These are phyloP conservation scores for Didymella pinodella DNA, from an alignment of 2,329 filamentous ascomycete species.

Conservation along the genomic window DNA sequence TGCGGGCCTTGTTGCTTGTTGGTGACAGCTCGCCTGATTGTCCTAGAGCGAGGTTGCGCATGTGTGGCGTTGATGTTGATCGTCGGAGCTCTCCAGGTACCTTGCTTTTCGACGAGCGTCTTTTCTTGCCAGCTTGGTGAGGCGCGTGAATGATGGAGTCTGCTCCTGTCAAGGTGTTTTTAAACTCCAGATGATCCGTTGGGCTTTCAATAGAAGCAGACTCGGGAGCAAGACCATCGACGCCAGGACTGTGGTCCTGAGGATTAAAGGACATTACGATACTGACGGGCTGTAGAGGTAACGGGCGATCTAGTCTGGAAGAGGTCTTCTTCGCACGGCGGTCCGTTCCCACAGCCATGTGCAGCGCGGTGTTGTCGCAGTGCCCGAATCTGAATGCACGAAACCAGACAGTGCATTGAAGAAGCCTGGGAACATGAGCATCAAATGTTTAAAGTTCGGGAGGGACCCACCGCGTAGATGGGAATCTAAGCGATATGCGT, in stretches of 20 bases:
- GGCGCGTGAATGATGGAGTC: constrained; percentile 29
- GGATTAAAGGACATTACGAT: constrained; percentile 50
- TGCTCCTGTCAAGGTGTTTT: constrained; percentile 31
- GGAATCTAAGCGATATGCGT: constrained; percentile 36
- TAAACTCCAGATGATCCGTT: constrained; percentile 32
- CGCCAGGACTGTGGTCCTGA: constrained; percentile 38
- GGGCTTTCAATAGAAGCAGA: constrained; percentile 33
- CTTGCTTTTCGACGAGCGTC: constrained; percentile 52
- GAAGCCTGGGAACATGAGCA: constrained; percentile 40
- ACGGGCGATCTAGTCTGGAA: constrained; percentile 43
- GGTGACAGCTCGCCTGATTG: constrained; percentile 56
- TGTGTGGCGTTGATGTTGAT: constrained; percentile 58
- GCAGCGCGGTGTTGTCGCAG: constrained; percentile 43
- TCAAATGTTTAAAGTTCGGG: constrained; percentile 36
- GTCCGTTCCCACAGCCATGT: constrained; percentile 51
- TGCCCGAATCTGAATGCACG: constrained; percentile 34
- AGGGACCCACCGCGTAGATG: constrained; percentile 33
- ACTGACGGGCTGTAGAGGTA: constrained; percentile 42
- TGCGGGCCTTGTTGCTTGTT: constrained; percentile 73
- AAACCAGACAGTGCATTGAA: constrained; percentile 42
- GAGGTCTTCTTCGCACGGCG: constrained; percentile 47
- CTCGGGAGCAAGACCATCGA: constrained; percentile 37
- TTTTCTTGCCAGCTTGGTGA: constrained; percentile 46
- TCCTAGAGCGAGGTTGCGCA: constrained; percentile 52
- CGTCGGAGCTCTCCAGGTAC: constrained; percentile 52